Evolutionary conservation across 1,139 yeast species (phyloP).

Genomic region (Lodderomyces beijingensis): DNA sequence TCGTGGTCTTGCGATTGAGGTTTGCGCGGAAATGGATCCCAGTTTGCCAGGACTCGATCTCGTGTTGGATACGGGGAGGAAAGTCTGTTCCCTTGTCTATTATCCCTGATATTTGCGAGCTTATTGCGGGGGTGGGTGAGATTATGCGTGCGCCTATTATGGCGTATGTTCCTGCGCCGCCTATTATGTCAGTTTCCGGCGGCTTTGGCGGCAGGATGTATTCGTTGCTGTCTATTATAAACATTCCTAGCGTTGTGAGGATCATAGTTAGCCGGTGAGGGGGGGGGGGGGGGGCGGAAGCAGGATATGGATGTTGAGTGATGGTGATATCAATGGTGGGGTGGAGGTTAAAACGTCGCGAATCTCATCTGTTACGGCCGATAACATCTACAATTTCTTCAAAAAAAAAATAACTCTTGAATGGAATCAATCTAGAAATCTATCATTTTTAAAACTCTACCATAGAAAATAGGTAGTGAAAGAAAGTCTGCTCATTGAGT

Average conservation of each 20-base stretch:
- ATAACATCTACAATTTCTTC: too few species aligned
- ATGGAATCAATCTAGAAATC: too few species aligned
- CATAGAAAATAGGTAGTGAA: too few species aligned
- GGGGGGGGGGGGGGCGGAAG: too few species aligned
- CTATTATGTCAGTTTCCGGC: conserved; percentile 56
- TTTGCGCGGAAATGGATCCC: conserved; percentile 55
- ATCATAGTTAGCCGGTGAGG: too few species aligned
- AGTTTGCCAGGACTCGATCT: conserved; percentile 57
- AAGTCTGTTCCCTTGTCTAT: conserved; percentile 80
- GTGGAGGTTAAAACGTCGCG: too few species aligned
- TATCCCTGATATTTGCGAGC: conserved; percentile 51
- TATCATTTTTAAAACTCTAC: too few species aligned
- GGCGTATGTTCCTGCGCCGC: conserved; percentile 90
- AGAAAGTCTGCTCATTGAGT: too few species aligned
- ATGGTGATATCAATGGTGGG: too few species aligned
- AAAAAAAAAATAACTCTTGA: too few species aligned
- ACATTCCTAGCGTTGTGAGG: conserved; percentile 76
- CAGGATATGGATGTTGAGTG: too few species aligned
- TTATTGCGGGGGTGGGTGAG: conserved; percentile 18
- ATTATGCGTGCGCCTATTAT: conserved; percentile 70
- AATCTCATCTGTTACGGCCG: too few species aligned
- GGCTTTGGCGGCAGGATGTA: conserved; percentile 41
- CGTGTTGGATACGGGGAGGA: conserved; percentile 44
- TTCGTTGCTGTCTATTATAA: conserved; percentile 85
- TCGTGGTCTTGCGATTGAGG: conserved; percentile 55